Evolutionary conservation across 2,329 filamentous ascomycete genomes (phyloP).

Genomic region (Hypoxylon rubiginosum): DNA sequence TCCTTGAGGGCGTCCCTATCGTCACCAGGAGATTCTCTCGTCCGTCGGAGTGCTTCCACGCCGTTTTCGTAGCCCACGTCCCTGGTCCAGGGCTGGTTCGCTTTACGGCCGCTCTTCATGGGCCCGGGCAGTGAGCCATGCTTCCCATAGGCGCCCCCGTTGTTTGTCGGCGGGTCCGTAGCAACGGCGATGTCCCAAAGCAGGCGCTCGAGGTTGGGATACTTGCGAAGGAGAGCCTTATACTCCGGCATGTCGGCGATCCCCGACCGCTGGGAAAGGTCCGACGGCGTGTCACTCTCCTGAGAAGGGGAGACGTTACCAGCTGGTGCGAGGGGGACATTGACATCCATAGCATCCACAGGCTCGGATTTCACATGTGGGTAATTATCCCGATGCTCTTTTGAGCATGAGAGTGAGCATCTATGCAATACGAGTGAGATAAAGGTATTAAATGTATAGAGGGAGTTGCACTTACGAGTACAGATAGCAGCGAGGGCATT

Average conservation of each 20-base stretch:
- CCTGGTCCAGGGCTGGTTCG: constrained; percentile 65
- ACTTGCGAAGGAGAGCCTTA: constrained; percentile 46
- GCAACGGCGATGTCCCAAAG: constrained; percentile 50
- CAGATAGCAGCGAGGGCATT: constrained; percentile 70
- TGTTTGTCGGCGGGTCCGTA: constrained; percentile 48
- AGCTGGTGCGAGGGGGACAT: not conserved
- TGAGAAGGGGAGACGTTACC: not conserved
- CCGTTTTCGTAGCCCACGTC: constrained; percentile 71
- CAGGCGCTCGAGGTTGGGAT: constrained; percentile 47
- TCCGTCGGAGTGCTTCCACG: constrained; percentile 65
- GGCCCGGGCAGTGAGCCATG: constrained; percentile 14
- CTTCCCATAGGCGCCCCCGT: constrained; percentile 19
- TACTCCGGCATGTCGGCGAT: constrained; percentile 51
- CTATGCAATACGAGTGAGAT: constrained; percentile 51
- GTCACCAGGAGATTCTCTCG: constrained; percentile 64
- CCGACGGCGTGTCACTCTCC: constrained; percentile 6
- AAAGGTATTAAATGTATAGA: not conserved
- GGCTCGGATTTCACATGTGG: constrained; percentile 46
- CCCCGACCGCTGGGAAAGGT: constrained; percentile 26
- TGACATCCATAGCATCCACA: not conserved
- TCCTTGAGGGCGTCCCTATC: constrained; percentile 72
- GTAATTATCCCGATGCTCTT: constrained; percentile 64
- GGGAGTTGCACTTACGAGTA: constrained; percentile 65
- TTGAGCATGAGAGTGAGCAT: constrained; percentile 72
- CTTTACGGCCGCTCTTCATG: constrained; percentile 52